These are phyloP conservation scores for Cladosporium sp. DNA, from an alignment of 2,329 filamentous ascomycete species.

Conservation along the genomic window DNA sequence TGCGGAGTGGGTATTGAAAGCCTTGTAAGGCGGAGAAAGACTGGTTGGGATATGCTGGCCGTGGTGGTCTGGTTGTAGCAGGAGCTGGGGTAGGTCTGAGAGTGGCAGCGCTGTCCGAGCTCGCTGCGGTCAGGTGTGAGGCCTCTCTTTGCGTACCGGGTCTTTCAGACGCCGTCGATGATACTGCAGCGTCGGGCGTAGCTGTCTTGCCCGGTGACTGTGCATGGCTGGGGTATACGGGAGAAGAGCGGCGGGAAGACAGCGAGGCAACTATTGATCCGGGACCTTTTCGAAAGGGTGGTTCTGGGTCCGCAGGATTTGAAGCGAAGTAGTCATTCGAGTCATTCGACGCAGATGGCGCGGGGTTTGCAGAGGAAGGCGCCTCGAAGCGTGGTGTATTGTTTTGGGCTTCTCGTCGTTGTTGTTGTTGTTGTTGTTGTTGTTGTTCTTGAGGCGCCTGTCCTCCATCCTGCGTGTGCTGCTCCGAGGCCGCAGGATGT, in stretches of 20 bases:
- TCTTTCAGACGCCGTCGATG: conserved; percentile 2
- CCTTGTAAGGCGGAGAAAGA: conserved; percentile 50
- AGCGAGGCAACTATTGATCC: background rate
- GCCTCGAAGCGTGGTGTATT: conserved; percentile 44
- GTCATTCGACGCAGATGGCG: conserved; percentile 5
- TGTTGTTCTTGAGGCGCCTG: conserved; percentile 15
- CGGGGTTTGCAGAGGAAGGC: conserved; percentile 29
- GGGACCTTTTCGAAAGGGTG: background rate
- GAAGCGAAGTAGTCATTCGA: conserved; percentile 13
- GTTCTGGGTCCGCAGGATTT: conserved; percentile 1
- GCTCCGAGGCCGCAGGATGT: conserved; percentile 22
- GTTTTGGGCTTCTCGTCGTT: conserved; percentile 34
- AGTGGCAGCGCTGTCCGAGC: conserved; percentile 38
- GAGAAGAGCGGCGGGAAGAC: conserved; percentile 10
- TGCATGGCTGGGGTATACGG: background rate
- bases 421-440: background rate
- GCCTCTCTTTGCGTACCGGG: conserved; percentile 43
- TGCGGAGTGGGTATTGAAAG: conserved; percentile 44
- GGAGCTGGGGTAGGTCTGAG: conserved; percentile 32
- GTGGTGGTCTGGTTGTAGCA: conserved; percentile 26
- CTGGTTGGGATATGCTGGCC: conserved; percentile 50
- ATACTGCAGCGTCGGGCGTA: background rate
- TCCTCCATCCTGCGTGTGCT: conserved; percentile 20
- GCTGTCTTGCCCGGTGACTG: conserved; percentile 1
- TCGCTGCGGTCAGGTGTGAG: conserved; percentile 45